These are phyloP conservation scores for Penicillium sp. DNA, from an alignment of 2,329 filamentous ascomycete species.

Conservation along the genomic window DNA sequence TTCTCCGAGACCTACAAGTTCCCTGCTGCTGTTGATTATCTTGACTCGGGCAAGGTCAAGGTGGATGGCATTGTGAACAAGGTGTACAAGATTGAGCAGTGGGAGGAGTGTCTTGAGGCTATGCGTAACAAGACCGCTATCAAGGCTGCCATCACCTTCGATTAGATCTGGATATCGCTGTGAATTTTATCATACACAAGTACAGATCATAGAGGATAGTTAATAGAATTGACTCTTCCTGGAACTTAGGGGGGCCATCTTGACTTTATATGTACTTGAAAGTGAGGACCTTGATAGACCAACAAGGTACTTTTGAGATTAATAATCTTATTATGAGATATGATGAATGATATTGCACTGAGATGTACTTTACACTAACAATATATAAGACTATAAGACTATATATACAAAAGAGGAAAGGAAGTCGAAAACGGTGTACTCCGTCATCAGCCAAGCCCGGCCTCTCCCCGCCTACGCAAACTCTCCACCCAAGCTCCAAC, in stretches of 20 bases:
- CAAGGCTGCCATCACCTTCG: conserved; percentile 72
- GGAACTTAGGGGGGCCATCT: neutral
- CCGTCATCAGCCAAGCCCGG: neutral
- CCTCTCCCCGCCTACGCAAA: neutral
- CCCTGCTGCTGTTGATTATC: conserved; percentile 58
- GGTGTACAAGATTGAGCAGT: conserved; percentile 71
- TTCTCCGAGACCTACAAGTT: conserved; percentile 76
- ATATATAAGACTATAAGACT: neutral
- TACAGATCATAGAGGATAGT: neutral
- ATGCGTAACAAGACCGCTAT: conserved; percentile 73
- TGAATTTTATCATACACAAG: neutral
- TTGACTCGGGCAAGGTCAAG: conserved; percentile 46
- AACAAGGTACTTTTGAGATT: conserved; percentile 6
- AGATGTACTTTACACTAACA: neutral
- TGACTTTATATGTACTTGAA: neutral
- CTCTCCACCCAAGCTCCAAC: conserved; percentile 5
- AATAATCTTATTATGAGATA: neutral
- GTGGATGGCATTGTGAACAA: conserved; percentile 71
- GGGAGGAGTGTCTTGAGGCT: conserved; percentile 66
- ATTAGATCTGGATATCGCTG: conserved; percentile 42
- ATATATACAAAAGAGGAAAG: neutral
- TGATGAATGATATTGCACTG: neutral
- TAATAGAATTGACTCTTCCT: conserved; percentile 2
- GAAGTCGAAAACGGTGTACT: neutral
- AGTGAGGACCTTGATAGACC: conserved; percentile 20